Evolutionary conservation across 768 basidiomycete species (phyloP).

Genomic region (Phaffia australis): DNA sequence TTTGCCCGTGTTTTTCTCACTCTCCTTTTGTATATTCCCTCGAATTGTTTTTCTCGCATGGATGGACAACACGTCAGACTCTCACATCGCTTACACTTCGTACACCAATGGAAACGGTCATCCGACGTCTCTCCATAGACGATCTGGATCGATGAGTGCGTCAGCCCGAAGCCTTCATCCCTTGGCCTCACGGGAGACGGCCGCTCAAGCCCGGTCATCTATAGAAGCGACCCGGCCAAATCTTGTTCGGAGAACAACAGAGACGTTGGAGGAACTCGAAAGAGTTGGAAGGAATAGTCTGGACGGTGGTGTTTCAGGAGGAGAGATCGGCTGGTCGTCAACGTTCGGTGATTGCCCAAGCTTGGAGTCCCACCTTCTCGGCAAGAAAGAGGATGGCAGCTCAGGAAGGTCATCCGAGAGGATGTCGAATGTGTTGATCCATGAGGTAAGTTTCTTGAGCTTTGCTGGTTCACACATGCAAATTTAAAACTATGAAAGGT

Average conservation of each 20-base stretch:
- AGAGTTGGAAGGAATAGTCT: neutral
- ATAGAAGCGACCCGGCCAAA: conserved; percentile 4
- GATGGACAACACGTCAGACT: too few relatives aligned
- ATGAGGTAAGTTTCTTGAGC: conserved; percentile 32
- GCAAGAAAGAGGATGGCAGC: neutral
- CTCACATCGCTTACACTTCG: neutral
- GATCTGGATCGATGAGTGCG: too few relatives aligned
- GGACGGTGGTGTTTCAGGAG: neutral
- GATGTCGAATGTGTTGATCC: conserved; percentile 38
- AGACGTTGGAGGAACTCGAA: conserved; percentile 6
- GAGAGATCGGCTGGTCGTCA: too few relatives aligned
- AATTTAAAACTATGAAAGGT: neutral
- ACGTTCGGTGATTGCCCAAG: neutral
- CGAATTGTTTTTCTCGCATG: neutral
- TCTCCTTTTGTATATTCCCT: neutral
- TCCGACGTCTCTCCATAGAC: neutral
- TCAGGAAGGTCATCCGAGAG: neutral
- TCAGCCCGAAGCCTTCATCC: neutral
- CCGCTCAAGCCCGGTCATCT: neutral
- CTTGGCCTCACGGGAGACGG: neutral
- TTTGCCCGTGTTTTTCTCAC: neutral
- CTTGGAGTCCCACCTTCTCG: neutral
- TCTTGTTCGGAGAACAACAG: conserved; percentile 17
- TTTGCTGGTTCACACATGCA: too few relatives aligned
- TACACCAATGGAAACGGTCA: neutral